Conservation (phyloP, 2,329 filamentous ascomycete species). For the Cercospora brassicicola region DNA sequence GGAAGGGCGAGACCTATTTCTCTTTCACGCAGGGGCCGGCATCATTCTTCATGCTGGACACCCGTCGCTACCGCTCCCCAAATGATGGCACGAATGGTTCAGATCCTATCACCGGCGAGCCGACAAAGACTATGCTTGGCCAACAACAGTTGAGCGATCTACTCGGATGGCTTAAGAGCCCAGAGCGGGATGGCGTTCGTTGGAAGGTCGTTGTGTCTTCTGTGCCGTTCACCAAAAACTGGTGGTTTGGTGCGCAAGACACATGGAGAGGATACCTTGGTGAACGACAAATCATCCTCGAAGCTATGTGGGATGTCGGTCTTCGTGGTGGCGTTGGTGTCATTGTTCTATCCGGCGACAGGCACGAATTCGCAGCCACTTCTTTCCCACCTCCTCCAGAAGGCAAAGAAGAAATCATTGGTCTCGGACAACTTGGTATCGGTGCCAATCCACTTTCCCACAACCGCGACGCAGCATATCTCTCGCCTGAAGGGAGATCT, state of each 20-base stretch:
- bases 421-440: constrained; percentile 30
- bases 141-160: constrained; percentile 75
- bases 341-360: constrained; percentile 82
- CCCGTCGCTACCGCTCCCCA: constrained; percentile 76
- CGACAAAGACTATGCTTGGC: constrained; percentile 82
- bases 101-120: constrained; percentile 48
- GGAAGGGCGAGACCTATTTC: constrained; percentile 74
- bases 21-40: constrained; percentile 86
- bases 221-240: constrained; percentile 97
- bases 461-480: constrained; percentile 7
- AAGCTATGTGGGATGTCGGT: constrained; percentile 91
- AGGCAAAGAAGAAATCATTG: constrained; percentile 47
- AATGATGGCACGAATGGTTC: constrained; percentile 61
- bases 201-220: constrained; percentile 94
- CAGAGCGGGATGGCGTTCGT: constrained; percentile 72
- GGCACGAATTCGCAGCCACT: constrained; percentile 96
- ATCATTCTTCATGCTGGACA: constrained; percentile 93
- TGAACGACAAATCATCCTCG: constrained; percentile 76
- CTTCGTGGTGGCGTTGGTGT: constrained; percentile 68
- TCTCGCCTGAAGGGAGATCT: constrained; percentile 20
- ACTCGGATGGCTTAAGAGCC: constrained; percentile 69
- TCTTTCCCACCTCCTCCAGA: constrained; percentile 61
- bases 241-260: constrained; percentile 81
- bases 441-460: constrained; percentile 26
- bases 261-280: constrained; percentile 91